Evolutionary conservation across 257 asterid genomes (phyloP).

Genomic region (Penstemon newberryi): DNA sequence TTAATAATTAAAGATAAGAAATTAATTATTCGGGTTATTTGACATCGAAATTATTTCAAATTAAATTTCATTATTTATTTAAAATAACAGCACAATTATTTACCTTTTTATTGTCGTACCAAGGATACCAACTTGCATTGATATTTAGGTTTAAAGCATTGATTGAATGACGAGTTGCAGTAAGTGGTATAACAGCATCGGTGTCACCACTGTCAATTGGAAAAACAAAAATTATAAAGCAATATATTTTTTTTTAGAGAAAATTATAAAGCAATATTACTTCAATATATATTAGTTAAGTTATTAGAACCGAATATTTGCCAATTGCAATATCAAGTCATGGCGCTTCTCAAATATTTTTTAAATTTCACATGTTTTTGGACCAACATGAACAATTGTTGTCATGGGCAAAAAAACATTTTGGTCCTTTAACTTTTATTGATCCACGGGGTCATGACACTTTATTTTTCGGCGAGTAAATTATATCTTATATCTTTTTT

Average conservation of each 20-base stretch:
- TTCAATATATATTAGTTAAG: no score
- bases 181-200: slow-evolving; percentile 60
- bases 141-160: slow-evolving; percentile 41
- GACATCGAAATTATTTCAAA: background rate
- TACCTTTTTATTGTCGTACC: slow-evolving; percentile 55
- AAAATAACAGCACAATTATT: background rate
- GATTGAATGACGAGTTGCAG: slow-evolving; percentile 60
- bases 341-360: no score
- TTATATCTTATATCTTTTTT: no score
- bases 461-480: no score
- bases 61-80: background rate
- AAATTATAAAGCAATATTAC: no score
- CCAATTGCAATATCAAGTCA: no score
- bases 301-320: no score
- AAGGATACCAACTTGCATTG: slow-evolving; percentile 52
- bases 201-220: slow-evolving; percentile 51
- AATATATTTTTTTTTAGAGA: background rate
- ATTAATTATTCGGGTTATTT: background rate
- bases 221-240: background rate
- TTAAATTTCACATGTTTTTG: no score
- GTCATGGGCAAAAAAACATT: no score
- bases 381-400: no score
- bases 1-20: background rate
- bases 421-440: no score
- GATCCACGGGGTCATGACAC: no score